Evolutionary conservation across 768 basidiomycete species (phyloP), one percentile per base, ranked within the genome.

Genomic region (Punctularia strigosozonata): DNA sequence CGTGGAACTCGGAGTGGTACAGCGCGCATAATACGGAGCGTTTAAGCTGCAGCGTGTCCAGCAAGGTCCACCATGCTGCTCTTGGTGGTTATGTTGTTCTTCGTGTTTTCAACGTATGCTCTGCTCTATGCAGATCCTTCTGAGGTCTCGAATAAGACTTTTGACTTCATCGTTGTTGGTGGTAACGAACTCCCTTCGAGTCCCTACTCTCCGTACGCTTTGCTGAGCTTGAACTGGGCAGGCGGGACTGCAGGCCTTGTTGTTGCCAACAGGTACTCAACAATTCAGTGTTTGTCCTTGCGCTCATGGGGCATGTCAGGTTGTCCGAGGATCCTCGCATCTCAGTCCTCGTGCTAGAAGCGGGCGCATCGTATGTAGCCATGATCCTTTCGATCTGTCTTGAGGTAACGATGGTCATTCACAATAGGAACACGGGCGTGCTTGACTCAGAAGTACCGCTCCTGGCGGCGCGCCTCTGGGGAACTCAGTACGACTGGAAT

Each of bases 401-500:
- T 7, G 19, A 24, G 12, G 8, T 36, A n/a, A n/a, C n/a, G n/a
- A 31, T 30, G n/a, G 12, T 7, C 18, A 15, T 10, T 14, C n/a
- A 21, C n/a, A 21, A 17, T 40, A 52, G 47, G 24, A 40, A 44
- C 30, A 36, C 25, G 15, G 50, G 43, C 6, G 40, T 46, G 10
- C 31, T 46, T n/a, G 31, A 30, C 0, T 28, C 47, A 5, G 46
- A 50, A 17, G 44, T 47, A 19, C 10, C 33, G 33, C 5, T 51
- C 51, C 2, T 46, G 41, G 36, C 36, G 48, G 20, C 46, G 46
- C 15, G 25, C 31, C 3, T 33, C 41, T 49, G 51, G 3, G 43
- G 41, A 17, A 50, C 50, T 1, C 25, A 43, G 2, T 38, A 45
- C 33, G 46, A 47, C 42, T 58, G 56, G 56, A 56, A 58, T 42